phyloP scores from a whole-genome alignment of 2,329 filamentous ascomycete genomes.

The Talaromyces sp. region DNA sequence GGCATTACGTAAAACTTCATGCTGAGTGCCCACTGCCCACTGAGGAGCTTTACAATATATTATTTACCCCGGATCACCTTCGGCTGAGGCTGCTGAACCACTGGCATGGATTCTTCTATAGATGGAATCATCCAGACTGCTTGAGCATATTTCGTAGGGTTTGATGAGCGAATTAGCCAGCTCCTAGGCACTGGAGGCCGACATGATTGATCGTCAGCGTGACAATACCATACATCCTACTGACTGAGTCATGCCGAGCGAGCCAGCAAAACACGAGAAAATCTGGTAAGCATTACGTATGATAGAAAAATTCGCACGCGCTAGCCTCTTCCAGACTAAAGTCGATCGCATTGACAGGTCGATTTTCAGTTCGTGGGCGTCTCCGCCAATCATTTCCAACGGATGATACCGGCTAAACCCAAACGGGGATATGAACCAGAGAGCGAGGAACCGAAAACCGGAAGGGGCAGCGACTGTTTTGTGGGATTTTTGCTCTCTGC shows the following conservation, averaged over 20 bases:
- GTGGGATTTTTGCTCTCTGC: background rate
- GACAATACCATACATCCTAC: background rate
- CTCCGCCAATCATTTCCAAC: background rate
- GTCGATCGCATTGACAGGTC: background rate
- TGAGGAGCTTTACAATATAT: no score
- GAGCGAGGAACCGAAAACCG: background rate
- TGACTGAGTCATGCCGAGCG: background rate
- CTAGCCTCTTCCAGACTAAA: background rate
- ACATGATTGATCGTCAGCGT: background rate
- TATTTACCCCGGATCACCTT: background rate
- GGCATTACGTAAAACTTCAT: background rate
- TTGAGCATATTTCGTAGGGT: background rate
- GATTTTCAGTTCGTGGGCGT: background rate
- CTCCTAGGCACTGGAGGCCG: background rate
- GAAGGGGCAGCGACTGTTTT: background rate
- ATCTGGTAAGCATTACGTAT: conserved; percentile 1
- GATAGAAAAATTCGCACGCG: background rate
- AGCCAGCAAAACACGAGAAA: no score
- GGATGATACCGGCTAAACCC: background rate
- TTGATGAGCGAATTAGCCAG: no score
- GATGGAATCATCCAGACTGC: no score
- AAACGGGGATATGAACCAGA: background rate
- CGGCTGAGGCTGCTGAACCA: background rate
- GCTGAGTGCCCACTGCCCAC: background rate
- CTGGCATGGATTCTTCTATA: no score